Percentiles rank a stretch among this genome's conserved stretches.
phyloP scores from a whole-genome alignment of 148 eudicot genomes.

The Dysphania ambrosioides region DNA sequence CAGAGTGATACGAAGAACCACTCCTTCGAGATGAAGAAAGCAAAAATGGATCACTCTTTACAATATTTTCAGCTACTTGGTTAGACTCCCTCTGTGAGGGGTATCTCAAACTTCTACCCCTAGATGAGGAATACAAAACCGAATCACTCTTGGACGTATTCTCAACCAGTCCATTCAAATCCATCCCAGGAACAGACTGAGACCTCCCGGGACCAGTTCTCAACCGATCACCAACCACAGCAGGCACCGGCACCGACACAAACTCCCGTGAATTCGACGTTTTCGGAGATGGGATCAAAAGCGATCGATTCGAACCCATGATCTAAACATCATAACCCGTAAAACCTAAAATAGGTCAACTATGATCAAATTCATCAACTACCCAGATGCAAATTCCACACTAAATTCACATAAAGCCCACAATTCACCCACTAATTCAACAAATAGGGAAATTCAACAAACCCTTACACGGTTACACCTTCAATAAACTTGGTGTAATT shows the following conservation, averaged over 20 bases:
- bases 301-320: conserved; percentile 49
- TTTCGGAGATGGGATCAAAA: conserved; percentile 52
- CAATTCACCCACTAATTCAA: conserved; percentile 2
- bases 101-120: conserved; percentile 28
- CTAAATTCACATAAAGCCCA: conserved; percentile 12
- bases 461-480: conserved; percentile 10
- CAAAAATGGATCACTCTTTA: conserved; percentile 26
- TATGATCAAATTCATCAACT: conserved; percentile 25
- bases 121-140: conserved; percentile 36
- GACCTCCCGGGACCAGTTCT: conserved; percentile 25
- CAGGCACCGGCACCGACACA: conserved; percentile 29
- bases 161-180: conserved; percentile 31
- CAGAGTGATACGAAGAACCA: conserved; percentile 24
- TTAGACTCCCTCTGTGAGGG: conserved; percentile 15
- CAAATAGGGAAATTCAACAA: conserved; percentile 1
- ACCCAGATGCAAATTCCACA: conserved; percentile 32
- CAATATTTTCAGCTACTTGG: conserved; percentile 25
- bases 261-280: conserved; percentile 36
- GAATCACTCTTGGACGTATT: conserved; percentile 31
- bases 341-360: conserved; percentile 33
- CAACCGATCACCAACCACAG: conserved; percentile 32
- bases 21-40: conserved; percentile 29
- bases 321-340: conserved; percentile 39
- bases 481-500: background rate
- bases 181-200: conserved; percentile 40